Evolutionary conservation across 1,139 yeast species (phyloP).

Genomic region (Kodamaea alishanica): DNA sequence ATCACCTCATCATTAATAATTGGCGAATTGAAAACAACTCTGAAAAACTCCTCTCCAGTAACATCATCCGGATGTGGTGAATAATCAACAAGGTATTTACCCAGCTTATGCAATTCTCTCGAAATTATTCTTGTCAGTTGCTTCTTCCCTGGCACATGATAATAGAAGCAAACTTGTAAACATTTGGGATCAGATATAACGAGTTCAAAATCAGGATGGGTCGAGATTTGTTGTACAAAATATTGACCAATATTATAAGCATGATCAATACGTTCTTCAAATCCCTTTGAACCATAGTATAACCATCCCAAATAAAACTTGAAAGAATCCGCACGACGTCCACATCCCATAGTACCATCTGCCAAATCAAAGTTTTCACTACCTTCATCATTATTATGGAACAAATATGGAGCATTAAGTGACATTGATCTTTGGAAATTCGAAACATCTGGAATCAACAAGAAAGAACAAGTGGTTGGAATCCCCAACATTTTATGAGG

Average conservation of each 20-base stretch:
- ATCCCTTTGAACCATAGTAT: slow-evolving; percentile 66
- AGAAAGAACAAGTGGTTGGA: slow-evolving; percentile 81
- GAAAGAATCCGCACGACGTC: slow-evolving; percentile 78
- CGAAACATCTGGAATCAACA: slow-evolving; percentile 65
- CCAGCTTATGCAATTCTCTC: slow-evolving; percentile 54
- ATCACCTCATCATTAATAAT: slow-evolving; percentile 36
- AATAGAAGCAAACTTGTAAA: slow-evolving; percentile 80
- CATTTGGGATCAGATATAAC: slow-evolving; percentile 65
- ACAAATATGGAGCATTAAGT: slow-evolving; percentile 73
- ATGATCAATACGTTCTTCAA: slow-evolving; percentile 60
- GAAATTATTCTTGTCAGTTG: slow-evolving; percentile 60
- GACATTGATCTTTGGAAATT: slow-evolving; percentile 72
- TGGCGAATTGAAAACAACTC: slow-evolving; percentile 83
- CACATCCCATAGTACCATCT: slow-evolving; percentile 92
- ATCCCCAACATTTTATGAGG: slow-evolving; percentile 93
- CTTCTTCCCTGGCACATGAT: slow-evolving; percentile 43
- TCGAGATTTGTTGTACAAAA: slow-evolving; percentile 46
- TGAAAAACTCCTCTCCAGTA: slow-evolving; percentile 70
- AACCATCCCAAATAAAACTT: slow-evolving; percentile 80
- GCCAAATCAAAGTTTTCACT: slow-evolving; percentile 73
- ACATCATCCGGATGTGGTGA: slow-evolving; percentile 64
- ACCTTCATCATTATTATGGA: slow-evolving; percentile 55
- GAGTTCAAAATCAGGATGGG: slow-evolving; percentile 44
- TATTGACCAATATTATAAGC: slow-evolving; percentile 64
- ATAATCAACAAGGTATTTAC: slow-evolving; percentile 71